Percentiles rank a stretch among this genome's conserved stretches.
Conservation (phyloP, 2,329 filamentous ascomycete species). For the Sclerotiophoma versabilis region DNA sequence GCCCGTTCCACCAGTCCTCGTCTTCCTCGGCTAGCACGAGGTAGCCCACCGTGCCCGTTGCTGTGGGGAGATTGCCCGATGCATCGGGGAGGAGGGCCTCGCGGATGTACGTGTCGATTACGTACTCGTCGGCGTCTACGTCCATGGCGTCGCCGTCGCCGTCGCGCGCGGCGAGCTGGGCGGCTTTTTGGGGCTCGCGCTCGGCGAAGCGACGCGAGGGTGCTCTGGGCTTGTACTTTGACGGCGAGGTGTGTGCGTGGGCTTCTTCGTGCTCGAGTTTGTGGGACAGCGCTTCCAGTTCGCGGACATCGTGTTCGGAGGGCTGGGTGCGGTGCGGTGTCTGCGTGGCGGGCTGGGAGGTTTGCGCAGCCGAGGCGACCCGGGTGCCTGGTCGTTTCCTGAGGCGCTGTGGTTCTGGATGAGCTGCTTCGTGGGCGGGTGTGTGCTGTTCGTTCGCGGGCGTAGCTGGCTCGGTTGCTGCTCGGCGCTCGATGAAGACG, state of each 20-base stretch:
- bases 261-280: conserved; percentile 40
- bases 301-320: conserved; percentile 38
- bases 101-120: conserved; percentile 69
- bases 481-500: conserved; percentile 31
- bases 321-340: conserved; percentile 19
- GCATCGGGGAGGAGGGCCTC: conserved; percentile 50
- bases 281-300: conserved; percentile 44
- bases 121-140: conserved; percentile 59
- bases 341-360: conserved; percentile 10
- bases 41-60: conserved; percentile 49
- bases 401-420: conserved; percentile 22
- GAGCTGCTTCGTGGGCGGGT: conserved; percentile 3
- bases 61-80: conserved; percentile 31
- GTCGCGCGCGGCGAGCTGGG: conserved; percentile 22
- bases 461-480: conserved; percentile 5
- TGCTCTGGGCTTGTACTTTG: conserved; percentile 46
- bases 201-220: conserved; percentile 45
- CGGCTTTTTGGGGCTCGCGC: conserved; percentile 40
- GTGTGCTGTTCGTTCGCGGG: conserved; percentile 10
- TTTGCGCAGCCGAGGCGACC: conserved; percentile 22
- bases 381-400: conserved; percentile 41
- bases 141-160: conserved; percentile 43
- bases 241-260: conserved; percentile 19
- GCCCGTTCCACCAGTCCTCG: conserved; percentile 64
- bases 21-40: conserved; percentile 60